Percentiles rank a stretch among this genome's conserved stretches.
phyloP scores from a whole-genome alignment of 116 monocot species.

The Posidonia oceanica region DNA sequence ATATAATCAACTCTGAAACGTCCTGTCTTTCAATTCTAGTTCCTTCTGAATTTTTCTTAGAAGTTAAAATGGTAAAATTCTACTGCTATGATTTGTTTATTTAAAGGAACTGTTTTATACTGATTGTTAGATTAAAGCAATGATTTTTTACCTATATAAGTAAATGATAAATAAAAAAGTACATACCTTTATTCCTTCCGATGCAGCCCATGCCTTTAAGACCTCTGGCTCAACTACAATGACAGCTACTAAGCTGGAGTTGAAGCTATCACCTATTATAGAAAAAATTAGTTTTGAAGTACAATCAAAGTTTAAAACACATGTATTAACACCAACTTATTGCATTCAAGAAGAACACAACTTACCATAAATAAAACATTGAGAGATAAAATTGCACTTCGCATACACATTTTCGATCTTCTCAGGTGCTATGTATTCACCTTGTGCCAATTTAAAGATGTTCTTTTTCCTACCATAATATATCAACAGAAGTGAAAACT shows the following conservation, averaged over 20 bases:
- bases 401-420: conserved; percentile 99
- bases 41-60: no score
- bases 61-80: no score
- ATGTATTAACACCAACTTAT: background rate
- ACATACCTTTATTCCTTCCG: conserved; percentile 74
- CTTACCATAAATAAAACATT: conserved; percentile 94
- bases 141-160: no score
- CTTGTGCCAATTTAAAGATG: conserved; percentile 97
- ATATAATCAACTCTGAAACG: no score
- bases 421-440: conserved; percentile 97
- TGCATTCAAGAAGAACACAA: background rate
- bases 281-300: background rate
- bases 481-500: background rate
- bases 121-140: no score
- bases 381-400: conserved; percentile 88
- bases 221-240: conserved; percentile 69
- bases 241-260: conserved; percentile 72
- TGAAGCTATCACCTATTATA: conserved; percentile 87
- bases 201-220: conserved; percentile 67
- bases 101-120: no score
- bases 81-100: no score
- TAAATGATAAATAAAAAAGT: no score
- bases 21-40: no score
- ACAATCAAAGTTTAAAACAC: background rate
- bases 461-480: conserved; percentile 82